Evolutionary conservation across 1,284 basidiomycete species (phyloP), one percentile per base, ranked within the genome.

Genomic region (Moniliella sp.): DNA sequence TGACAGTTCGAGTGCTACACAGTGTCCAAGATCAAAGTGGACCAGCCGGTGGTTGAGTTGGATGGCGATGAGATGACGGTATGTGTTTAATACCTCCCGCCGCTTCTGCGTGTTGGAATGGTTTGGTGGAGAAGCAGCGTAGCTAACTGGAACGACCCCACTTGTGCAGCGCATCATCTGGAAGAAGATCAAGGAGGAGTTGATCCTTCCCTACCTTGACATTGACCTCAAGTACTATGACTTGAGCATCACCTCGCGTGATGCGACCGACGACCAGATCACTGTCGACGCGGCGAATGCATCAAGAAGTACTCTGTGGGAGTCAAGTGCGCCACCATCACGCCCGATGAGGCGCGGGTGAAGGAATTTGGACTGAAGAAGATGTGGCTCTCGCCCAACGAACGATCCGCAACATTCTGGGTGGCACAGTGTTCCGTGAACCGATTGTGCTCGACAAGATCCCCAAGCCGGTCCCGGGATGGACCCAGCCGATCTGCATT

Each of bases 211-310:
- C 5, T 93, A 84, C 64, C 68, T 97, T 34, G 72, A 86, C 66
- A 67, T 97, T 26, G 81, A 97, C 57, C 80, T 97, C 70, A 94
- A 94, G 65, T 97, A 97, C 68, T 94, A 75, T 63, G 88, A 97
- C 65, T 71, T 97, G 27, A 84, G 86, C 18, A 72, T 94, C 50
- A 81, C 86, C 65, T 68, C 77, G 65, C 76, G 86, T 40, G 83
- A 93, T 63, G 68, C 76, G 78, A 97, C 91, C 25, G 74, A 86
- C 54, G 91, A 97, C 66, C 66, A 79, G 64, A 76, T 97, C 33
- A 97, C 91, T 10, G 62, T 83, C 43, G 84, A 93, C 11, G 78
- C 84, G 18, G 86, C 91, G 9, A 74, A 93, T 55, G 84, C 84
- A 59, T 54, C 39, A 49, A 54, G 35, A 50, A 53, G 43, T 55